phyloP scores from a whole-genome alignment of 306 rosid genomes.

The Prunus padus region DNA sequence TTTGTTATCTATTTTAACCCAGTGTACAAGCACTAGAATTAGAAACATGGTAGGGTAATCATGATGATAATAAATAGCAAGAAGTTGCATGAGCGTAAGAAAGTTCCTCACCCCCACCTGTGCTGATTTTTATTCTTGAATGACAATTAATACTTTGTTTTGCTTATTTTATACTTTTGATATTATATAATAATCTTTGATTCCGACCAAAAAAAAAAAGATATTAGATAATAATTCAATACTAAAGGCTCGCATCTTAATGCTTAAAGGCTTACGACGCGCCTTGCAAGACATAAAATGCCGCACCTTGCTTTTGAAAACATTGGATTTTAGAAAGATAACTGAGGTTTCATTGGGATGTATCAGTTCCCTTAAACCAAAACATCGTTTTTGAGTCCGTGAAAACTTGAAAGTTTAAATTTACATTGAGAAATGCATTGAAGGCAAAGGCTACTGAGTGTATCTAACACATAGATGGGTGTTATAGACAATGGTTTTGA shows the following conservation, averaged over 20 bases:
- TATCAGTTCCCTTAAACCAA: background rate
- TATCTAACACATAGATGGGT: slow-evolving; percentile 1
- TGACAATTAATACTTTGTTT: background rate
- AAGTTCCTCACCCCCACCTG: too few species aligned
- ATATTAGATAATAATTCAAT: background rate
- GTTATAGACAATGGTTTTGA: background rate
- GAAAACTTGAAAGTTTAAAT: background rate
- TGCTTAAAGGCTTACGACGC: background rate
- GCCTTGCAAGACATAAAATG: background rate
- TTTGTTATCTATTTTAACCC: too few species aligned
- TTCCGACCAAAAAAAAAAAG: too few species aligned
- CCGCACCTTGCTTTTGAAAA: background rate
- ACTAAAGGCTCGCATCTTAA: background rate
- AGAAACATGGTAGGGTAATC: too few species aligned
- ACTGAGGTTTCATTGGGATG: background rate
- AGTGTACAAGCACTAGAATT: too few species aligned
- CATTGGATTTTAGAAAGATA: background rate
- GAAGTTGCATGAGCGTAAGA: too few species aligned
- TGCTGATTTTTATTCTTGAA: background rate
- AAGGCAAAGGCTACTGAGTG: background rate
- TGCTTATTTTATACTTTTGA: background rate
- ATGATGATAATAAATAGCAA: too few species aligned
- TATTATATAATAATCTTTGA: background rate
- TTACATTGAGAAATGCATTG: background rate
- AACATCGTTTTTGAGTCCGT: background rate